Percentiles rank a stretch among this genome's conserved stretches.
phyloP scores from a whole-genome alignment of 257 asterid genomes.

The Echites panduratus region DNA sequence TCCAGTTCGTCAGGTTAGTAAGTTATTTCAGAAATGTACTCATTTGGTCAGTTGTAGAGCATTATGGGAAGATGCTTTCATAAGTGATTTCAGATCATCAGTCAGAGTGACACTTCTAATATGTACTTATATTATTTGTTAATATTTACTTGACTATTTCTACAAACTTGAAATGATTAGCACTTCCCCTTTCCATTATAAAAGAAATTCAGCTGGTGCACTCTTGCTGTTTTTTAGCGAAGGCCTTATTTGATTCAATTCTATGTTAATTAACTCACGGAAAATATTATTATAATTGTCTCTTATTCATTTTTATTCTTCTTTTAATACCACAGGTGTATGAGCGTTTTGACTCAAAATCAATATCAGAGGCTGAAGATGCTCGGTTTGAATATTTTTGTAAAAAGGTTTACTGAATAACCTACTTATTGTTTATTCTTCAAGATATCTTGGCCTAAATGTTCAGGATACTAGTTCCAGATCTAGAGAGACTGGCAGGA shows the following conservation, averaged over 20 bases:
- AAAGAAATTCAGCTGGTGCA: not conserved
- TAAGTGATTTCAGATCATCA: no score
- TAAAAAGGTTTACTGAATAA: slow-evolving; percentile 48
- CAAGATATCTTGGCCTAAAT: not conserved
- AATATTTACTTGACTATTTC: not conserved
- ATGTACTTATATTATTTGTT: no score
- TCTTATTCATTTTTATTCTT: slow-evolving; percentile 5
- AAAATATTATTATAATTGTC: not conserved
- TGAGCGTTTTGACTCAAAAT: slow-evolving; percentile 63
- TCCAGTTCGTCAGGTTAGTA: slow-evolving; percentile 66
- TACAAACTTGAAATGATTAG: not conserved
- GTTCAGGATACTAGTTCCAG: not conserved
- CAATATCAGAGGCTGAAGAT: slow-evolving; percentile 63
- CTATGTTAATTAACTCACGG: not conserved
- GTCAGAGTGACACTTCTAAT: no score
- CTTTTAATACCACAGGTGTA: slow-evolving; percentile 44
- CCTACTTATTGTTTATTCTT: not conserved
- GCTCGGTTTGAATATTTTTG: slow-evolving; percentile 71
- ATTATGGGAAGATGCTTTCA: no score
- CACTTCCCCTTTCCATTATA: not conserved
- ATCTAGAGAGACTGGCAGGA: not conserved
- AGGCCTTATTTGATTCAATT: not conserved
- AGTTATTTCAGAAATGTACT: not conserved
- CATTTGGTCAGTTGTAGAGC: no score
- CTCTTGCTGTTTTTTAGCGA: not conserved